These are phyloP conservation scores for Microsporum ferrugineum DNA, from an alignment of 2,329 filamentous ascomycete species.

Conservation along the genomic window DNA sequence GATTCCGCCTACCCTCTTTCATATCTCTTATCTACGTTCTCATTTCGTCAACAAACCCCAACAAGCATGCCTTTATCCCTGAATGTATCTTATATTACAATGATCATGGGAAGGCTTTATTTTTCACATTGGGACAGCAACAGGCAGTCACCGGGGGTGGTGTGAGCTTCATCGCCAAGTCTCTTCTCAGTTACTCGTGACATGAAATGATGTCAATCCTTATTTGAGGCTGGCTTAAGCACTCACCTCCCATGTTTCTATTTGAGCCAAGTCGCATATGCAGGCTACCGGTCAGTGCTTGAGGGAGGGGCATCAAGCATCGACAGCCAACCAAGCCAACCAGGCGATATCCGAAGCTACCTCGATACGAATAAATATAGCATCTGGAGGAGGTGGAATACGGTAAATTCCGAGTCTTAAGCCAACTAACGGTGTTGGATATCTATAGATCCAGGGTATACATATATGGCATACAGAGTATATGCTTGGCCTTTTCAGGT, in stretches of 20 bases:
- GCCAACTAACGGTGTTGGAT: not conserved
- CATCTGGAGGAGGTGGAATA: not conserved
- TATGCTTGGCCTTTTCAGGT: not conserved
- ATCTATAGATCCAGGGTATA: not conserved
- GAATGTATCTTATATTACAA: not conserved
- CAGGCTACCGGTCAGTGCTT: not conserved
- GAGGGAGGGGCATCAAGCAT: not conserved
- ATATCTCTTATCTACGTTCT: not conserved
- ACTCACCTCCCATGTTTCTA: not conserved
- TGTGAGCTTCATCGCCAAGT: not conserved
- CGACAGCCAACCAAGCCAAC: not conserved
- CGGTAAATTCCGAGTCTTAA: not conserved
- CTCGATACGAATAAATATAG: not conserved
- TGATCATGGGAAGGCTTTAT: not conserved
- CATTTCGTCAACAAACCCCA: not conserved
- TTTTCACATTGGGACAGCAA: not conserved
- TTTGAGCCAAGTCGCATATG: not conserved
- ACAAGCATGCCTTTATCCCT: not conserved
- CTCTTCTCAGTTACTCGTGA: not conserved
- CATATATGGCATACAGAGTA: not conserved
- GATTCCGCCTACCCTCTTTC: not conserved
- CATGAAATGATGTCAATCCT: not conserved
- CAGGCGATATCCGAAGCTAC: not conserved
- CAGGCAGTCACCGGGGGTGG: not conserved
- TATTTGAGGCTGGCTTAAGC: not conserved